phyloP scores from a whole-genome alignment of 1,284 basidiomycete species.

The Marasmius tenuissimus region DNA sequence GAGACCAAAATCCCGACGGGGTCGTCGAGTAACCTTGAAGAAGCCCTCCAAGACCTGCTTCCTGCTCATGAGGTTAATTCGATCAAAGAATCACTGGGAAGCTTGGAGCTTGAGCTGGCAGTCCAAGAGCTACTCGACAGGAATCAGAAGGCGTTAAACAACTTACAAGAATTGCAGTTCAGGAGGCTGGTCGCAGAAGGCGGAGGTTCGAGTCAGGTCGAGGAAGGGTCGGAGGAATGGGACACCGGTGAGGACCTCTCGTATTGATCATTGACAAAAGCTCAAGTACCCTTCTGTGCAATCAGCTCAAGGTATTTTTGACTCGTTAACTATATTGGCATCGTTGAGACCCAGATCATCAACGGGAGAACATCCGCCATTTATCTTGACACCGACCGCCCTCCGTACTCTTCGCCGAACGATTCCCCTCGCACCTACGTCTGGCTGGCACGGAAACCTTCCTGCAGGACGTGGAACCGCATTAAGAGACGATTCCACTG shows the following conservation, averaged over 20 bases:
- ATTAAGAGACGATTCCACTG: conserved; percentile 70
- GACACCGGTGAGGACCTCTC: conserved; percentile 57
- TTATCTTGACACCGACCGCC: conserved; percentile 59
- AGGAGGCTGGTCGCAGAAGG: conserved; percentile 46
- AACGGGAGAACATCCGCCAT: conserved; percentile 34
- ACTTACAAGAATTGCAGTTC: conserved; percentile 65
- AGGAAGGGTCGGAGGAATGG: conserved; percentile 76
- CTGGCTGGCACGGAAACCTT: conserved; percentile 75
- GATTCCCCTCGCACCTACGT: conserved; percentile 54
- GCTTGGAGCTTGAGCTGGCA: conserved; percentile 62
- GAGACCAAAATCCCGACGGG: conserved; percentile 4
- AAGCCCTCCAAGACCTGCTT: conserved; percentile 51
- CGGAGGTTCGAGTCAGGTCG: conserved; percentile 45
- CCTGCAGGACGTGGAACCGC: conserved; percentile 56
- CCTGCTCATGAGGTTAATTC: conserved; percentile 50
- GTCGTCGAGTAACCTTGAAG: conserved; percentile 26
- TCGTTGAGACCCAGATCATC: conserved; percentile 68
- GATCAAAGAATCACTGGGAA: conserved; percentile 57
- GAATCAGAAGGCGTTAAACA: conserved; percentile 60
- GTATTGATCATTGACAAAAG: conserved; percentile 13
- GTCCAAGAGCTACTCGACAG: conserved; percentile 65
- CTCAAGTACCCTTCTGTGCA: conserved; percentile 15
- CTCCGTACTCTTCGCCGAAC: conserved; percentile 70
- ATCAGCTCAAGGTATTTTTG: conserved; percentile 68
- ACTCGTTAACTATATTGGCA: conserved; percentile 65